Evolutionary conservation across 768 basidiomycete genomes (phyloP).

Genomic region (Dioszegia aurantiaca): DNA sequence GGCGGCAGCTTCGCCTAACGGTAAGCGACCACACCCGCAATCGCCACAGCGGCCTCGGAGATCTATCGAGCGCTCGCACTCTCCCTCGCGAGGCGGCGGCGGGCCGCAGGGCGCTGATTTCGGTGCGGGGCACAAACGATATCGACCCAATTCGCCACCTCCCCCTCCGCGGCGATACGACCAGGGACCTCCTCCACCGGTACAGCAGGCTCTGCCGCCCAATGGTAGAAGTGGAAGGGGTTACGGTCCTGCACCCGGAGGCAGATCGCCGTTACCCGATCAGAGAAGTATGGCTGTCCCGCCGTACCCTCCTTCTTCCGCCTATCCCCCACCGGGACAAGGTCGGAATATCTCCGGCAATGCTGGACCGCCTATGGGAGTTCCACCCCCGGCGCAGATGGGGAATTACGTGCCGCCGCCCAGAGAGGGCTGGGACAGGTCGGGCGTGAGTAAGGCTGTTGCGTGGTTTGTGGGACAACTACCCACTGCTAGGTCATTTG

Average conservation of each 20-base stretch:
- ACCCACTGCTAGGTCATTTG: constrained; percentile 70
- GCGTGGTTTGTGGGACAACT: constrained; percentile 81
- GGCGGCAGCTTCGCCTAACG: constrained; percentile 4
- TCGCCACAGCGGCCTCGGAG: constrained; percentile 15
- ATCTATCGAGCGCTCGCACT: constrained; percentile 23
- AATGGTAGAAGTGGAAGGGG: constrained; percentile 3
- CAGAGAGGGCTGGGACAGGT: constrained; percentile 37
- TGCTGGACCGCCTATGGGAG: too few species aligned
- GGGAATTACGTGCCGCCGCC: constrained; percentile 8
- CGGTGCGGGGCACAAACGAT: constrained; percentile 24
- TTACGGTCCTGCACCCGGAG: constrained; percentile 10
- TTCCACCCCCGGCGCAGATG: too few species aligned
- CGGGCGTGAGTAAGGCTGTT: constrained; percentile 56
- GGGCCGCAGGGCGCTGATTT: neutral
- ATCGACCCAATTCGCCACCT: constrained; percentile 19
- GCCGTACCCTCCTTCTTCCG: neutral
- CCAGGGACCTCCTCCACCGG: constrained; percentile 1
- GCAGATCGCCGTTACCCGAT: constrained; percentile 7
- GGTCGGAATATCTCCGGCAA: too few species aligned
- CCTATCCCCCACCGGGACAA: neutral
- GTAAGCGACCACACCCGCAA: constrained; percentile 26
- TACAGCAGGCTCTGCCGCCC: neutral
- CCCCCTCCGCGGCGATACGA: constrained; percentile 22
- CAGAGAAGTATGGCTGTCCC: neutral
- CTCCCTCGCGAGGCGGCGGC: constrained; percentile 14